Conservation (phyloP, 2,329 filamentous ascomycete genomes). For the Fusarium sp. region DNA sequence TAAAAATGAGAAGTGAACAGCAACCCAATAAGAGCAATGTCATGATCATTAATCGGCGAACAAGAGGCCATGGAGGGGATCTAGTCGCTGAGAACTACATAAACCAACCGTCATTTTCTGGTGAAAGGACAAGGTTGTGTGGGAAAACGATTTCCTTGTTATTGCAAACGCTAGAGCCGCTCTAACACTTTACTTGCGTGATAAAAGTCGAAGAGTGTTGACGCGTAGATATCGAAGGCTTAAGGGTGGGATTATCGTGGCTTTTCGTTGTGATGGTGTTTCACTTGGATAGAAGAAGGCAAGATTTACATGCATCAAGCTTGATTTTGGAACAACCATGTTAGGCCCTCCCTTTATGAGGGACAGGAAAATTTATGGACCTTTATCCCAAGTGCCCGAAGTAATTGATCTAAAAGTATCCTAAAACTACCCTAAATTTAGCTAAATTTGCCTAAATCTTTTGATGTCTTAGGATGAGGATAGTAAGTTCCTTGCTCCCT, state of each 20-base stretch:
- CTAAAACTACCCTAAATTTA: background rate
- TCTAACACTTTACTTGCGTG: background rate
- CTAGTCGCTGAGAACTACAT: background rate
- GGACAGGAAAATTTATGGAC: background rate
- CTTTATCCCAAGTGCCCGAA: background rate
- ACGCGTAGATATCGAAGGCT: constrained; percentile 7
- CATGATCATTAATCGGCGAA: background rate
- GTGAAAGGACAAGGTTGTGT: background rate
- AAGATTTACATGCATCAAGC: constrained; percentile 10
- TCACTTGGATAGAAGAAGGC: constrained; percentile 10
- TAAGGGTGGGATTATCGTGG: background rate
- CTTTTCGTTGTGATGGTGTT: background rate
- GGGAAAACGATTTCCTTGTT: background rate
- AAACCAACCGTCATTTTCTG: background rate
- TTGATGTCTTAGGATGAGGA: background rate
- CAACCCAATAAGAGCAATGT: background rate
- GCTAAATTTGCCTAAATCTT: background rate
- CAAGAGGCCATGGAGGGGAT: background rate
- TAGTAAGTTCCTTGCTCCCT: too few relatives aligned
- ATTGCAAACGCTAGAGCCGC: background rate
- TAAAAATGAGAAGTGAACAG: background rate
- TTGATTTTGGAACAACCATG: constrained; percentile 5
- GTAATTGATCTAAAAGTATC: background rate
- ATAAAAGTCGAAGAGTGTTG: background rate
- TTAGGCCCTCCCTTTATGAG: background rate